These are phyloP conservation scores for Coffea humblotiana DNA, from an alignment of 305 asterid species.

Conservation along the genomic window DNA sequence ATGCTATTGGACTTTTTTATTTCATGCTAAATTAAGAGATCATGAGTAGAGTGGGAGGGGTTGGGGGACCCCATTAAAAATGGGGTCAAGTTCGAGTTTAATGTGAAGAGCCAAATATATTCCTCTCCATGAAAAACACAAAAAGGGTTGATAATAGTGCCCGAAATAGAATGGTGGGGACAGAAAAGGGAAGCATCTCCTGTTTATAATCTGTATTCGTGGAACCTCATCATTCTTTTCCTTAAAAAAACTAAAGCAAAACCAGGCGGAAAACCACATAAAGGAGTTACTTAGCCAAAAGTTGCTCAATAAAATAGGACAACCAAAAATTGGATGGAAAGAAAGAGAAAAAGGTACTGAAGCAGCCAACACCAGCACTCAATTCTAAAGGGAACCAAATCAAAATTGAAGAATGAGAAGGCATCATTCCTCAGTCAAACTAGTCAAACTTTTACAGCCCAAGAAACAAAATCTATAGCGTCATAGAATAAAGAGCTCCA, in stretches of 20 bases:
- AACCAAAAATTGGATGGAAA: conserved; percentile 1
- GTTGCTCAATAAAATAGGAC: conserved; percentile 19
- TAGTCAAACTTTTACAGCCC: conserved; percentile 54
- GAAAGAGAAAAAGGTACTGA: conserved; percentile 22
- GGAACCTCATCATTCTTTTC: conserved; percentile 50
- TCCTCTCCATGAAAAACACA: conserved; percentile 27
- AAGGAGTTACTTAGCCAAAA: conserved; percentile 21
- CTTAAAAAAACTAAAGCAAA: conserved; percentile 47
- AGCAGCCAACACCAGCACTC: conserved; percentile 38
- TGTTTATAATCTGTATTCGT: conserved; percentile 29
- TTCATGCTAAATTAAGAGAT: conserved; percentile 3
- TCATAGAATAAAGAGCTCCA: conserved; percentile 30
- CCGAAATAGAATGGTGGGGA: conserved; percentile 34
- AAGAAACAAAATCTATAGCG: conserved; percentile 31
- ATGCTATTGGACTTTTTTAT: too few species aligned
- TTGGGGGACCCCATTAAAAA: conserved; percentile 21
- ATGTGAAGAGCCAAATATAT: conserved; percentile 21
- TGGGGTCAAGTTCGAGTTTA: background rate
- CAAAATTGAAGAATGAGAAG: conserved; percentile 46
- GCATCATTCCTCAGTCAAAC: conserved; percentile 48
- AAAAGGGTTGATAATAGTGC: conserved; percentile 28
- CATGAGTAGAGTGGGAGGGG: background rate
- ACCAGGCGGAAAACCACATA: background rate
- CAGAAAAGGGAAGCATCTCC: conserved; percentile 28
- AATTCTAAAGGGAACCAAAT: conserved; percentile 45